Evolutionary conservation across 768 basidiomycete genomes (phyloP).

Genomic region (Boletus eberwhitei): DNA sequence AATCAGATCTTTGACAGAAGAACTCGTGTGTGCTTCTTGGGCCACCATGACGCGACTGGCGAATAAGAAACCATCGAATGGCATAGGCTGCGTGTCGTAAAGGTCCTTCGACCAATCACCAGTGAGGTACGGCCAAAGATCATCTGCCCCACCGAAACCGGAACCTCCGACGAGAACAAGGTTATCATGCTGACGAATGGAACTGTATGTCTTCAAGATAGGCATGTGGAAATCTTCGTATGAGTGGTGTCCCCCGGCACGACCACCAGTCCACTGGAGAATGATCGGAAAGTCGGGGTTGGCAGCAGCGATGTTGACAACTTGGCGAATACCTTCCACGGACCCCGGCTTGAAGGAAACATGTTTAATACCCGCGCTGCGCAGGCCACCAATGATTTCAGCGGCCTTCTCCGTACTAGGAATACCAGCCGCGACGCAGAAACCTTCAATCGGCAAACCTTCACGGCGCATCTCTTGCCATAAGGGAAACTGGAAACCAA

Average conservation of each 20-base stretch:
- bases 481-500: conserved; percentile 93
- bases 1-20: conserved; percentile 95
- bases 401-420: conserved; percentile 95
- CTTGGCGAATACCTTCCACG: conserved; percentile 95
- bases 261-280: conserved; percentile 98
- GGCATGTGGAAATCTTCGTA: conserved; percentile 99
- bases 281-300: conserved; percentile 97
- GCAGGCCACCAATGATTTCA: conserved; percentile 88
- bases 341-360: conserved; percentile 98
- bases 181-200: conserved; percentile 87
- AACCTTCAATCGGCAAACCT: conserved; percentile 95
- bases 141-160: conserved; percentile 92
- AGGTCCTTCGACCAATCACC: conserved; percentile 89
- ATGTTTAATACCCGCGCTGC: conserved; percentile 86
- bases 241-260: conserved; percentile 97
- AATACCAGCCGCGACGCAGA: conserved; percentile 97
- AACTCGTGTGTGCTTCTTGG: conserved; percentile 93
- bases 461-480: conserved; percentile 98
- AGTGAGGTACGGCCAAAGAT: conserved; percentile 94
- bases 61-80: conserved; percentile 96
- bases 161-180: conserved; percentile 90
- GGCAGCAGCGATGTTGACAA: conserved; percentile 89
- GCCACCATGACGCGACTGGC: conserved; percentile 98
- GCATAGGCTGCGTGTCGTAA: conserved; percentile 91
- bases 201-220: conserved; percentile 81